phyloP scores from a whole-genome alignment of 257 asterid species.

The Nicotiana tabacum region DNA sequence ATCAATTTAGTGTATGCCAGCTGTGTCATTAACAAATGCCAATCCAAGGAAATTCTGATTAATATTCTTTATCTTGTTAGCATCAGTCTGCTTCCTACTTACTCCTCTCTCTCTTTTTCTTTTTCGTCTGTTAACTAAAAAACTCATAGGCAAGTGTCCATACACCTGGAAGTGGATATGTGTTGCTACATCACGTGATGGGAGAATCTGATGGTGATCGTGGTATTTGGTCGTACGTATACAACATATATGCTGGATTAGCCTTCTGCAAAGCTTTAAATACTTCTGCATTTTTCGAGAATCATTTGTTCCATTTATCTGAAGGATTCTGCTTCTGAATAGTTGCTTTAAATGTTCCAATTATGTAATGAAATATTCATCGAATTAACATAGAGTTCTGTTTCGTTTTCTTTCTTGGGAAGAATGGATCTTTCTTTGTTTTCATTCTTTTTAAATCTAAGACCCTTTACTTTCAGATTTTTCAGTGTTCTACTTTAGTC shows the following conservation, averaged over 20 bases:
- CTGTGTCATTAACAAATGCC: neutral
- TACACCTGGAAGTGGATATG: conserved; percentile 98
- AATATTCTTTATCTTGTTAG: neutral
- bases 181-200: conserved; percentile 93
- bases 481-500: neutral
- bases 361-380: neutral
- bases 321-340: neutral
- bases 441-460: neutral
- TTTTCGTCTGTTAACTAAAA: neutral
- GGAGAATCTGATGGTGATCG: conserved; percentile 97
- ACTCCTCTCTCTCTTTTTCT: neutral
- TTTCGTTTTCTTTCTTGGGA: neutral
- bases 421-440: neutral
- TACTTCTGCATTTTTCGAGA: neutral
- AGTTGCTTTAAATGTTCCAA: neutral
- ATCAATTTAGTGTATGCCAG: neutral
- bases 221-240: conserved; percentile 97
- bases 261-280: neutral
- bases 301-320: neutral
- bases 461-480: neutral
- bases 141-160: conserved; percentile 61
- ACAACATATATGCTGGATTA: conserved; percentile 2
- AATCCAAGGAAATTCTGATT: neutral
- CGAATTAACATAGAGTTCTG: neutral
- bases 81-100: neutral